Evolutionary conservation across 2,329 filamentous ascomycete species (phyloP).

Genomic region (Sarocladium oryzae): DNA sequence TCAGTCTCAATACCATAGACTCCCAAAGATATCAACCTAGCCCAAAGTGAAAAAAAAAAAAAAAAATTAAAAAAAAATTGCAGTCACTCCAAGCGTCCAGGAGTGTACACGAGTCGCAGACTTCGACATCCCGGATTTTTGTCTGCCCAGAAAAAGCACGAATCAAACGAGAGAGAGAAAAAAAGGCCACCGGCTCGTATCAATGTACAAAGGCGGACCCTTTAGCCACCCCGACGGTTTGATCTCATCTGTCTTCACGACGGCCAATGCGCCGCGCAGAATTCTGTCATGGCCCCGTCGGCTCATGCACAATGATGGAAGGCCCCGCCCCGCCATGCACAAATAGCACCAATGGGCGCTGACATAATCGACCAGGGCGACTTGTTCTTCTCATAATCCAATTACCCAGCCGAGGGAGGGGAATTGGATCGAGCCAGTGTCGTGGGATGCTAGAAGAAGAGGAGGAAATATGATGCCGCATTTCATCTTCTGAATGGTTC

Average conservation of each 20-base stretch:
- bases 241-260: background rate
- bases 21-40: too few relatives aligned
- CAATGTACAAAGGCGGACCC: too few relatives aligned
- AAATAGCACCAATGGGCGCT: slow-evolving; percentile 6
- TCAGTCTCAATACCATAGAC: too few relatives aligned
- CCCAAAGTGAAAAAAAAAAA: too few relatives aligned
- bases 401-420: background rate
- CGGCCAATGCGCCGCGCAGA: background rate
- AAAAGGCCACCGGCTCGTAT: background rate
- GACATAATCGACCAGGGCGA: slow-evolving; percentile 2
- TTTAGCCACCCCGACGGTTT: too few relatives aligned
- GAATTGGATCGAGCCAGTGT: background rate
- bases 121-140: too few relatives aligned
- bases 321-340: slow-evolving; percentile 2
- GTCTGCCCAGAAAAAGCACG: background rate
- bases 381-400: background rate
- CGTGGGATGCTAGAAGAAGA: background rate
- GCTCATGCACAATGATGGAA: slow-evolving; percentile 9
- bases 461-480: background rate
- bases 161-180: background rate
- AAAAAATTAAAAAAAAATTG: too few relatives aligned
- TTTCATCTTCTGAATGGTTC: background rate
- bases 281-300: background rate
- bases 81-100: too few relatives aligned
- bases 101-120: too few relatives aligned